phyloP scores from a whole-genome alignment of 2,329 filamentous ascomycete species.

The Ceratocystis variospora region DNA sequence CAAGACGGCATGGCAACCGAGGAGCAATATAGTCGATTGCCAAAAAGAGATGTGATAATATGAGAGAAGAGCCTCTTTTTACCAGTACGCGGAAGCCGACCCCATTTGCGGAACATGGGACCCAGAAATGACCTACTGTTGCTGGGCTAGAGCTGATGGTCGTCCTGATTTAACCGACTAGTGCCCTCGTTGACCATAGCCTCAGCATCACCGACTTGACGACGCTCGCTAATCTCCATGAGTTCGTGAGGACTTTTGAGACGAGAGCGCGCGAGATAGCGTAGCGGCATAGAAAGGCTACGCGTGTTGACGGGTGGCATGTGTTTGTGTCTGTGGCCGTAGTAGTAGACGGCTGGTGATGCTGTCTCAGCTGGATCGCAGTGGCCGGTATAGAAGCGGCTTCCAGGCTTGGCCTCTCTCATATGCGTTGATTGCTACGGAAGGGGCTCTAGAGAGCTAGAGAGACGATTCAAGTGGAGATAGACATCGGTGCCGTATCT shows the following conservation, averaged over 20 bases:
- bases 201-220: constrained; percentile 81
- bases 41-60: background rate
- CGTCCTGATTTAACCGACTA: constrained; percentile 22
- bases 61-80: constrained; percentile 2
- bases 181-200: constrained; percentile 50
- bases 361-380: constrained; percentile 29
- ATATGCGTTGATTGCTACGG: constrained; percentile 91
- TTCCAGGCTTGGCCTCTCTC: constrained; percentile 40
- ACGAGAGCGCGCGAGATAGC: constrained; percentile 49
- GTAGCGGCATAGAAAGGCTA: constrained; percentile 52
- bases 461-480: constrained; percentile 89
- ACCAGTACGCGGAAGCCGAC: background rate
- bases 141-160: constrained; percentile 27
- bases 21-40: background rate
- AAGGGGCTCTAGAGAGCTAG: constrained; percentile 86
- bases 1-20: background rate
- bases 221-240: constrained; percentile 68
- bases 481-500: constrained; percentile 98
- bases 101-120: background rate
- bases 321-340: constrained; percentile 21
- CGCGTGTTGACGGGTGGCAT: constrained; percentile 27
- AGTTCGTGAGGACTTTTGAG: constrained; percentile 36
- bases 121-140: background rate
- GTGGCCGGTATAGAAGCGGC: constrained; percentile 17
- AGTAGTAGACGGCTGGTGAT: constrained; percentile 25